phyloP scores from a whole-genome alignment of 306 rosid species.

The Clitoria ternatea region DNA sequence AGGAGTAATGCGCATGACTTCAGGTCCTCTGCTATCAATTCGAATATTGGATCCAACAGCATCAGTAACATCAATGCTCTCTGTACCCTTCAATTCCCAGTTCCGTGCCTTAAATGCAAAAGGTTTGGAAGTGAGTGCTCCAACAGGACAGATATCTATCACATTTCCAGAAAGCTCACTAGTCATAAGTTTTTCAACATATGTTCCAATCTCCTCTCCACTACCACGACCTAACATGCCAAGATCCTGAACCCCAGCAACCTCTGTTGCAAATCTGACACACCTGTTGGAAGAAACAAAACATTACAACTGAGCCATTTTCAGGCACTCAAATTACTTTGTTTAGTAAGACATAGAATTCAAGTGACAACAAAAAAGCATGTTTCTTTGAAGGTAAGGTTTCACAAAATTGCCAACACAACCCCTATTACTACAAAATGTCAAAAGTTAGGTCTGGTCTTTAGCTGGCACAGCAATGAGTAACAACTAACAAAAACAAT shows the following conservation, averaged over 20 bases:
- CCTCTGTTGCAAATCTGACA: conserved; percentile 96
- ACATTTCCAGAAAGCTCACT: conserved; percentile 99
- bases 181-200: conserved; percentile 91
- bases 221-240: conserved; percentile 99
- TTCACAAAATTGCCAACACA: neutral
- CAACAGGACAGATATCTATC: conserved; percentile 97
- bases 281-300: conserved; percentile 54
- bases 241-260: conserved; percentile 98
- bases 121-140: conserved; percentile 97
- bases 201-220: conserved; percentile 98
- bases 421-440: conserved; percentile 4
- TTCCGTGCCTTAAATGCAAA: conserved; percentile 98
- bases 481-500: neutral
- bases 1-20: conserved; percentile 92
- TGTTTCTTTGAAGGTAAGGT: neutral
- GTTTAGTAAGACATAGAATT: conserved; percentile 9
- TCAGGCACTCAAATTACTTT: conserved; percentile 15
- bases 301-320: conserved; percentile 24
- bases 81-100: conserved; percentile 97
- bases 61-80: conserved; percentile 94
- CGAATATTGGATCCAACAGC: conserved; percentile 98
- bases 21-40: conserved; percentile 97
- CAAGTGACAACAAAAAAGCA: conserved; percentile 6
- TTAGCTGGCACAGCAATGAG: conserved; percentile 1
- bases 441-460: neutral